Evolutionary conservation across 495 filamentous ascomycete genomes (phyloP).

Genomic region (Opeltia flavorubescens): DNA sequence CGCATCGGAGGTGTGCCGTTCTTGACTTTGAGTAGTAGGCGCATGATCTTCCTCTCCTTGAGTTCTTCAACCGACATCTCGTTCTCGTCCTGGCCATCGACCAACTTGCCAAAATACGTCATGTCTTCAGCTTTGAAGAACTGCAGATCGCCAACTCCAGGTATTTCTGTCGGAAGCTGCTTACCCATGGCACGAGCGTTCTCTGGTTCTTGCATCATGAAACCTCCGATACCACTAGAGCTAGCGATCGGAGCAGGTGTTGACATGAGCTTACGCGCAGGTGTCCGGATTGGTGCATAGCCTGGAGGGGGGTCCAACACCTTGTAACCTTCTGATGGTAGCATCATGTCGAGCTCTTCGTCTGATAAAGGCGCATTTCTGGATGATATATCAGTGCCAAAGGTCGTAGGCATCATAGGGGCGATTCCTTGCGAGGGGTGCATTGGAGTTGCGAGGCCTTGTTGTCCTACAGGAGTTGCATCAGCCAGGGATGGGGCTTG

Average conservation of each 20-base stretch:
- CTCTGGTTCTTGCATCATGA: constrained; percentile 96
- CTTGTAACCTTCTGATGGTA: constrained; percentile 86
- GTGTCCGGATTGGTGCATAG: constrained; percentile 70
- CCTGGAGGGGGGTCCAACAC: constrained; percentile 86
- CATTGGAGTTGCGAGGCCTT: constrained; percentile 73
- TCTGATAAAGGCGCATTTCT: constrained; percentile 74
- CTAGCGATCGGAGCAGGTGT: constrained; percentile 54
- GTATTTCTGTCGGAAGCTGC: constrained; percentile 90
- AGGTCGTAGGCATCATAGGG: constrained; percentile 41
- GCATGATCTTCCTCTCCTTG: constrained; percentile 98
- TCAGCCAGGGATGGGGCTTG: constrained; percentile 53
- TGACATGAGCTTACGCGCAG: constrained; percentile 63
- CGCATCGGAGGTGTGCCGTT: constrained; percentile 98
- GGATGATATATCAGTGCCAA: constrained; percentile 69
- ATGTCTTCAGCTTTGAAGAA: constrained; percentile 99
- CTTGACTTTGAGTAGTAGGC: constrained; percentile 94
- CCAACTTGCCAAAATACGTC: constrained; percentile 96
- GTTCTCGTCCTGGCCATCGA: constrained; percentile 89
- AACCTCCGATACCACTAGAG: constrained; percentile 57
- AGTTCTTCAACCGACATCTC: constrained; percentile 84
- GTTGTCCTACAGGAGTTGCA: constrained; percentile 70
- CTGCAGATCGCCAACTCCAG: constrained; percentile 90
- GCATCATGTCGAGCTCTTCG: constrained; percentile 84
- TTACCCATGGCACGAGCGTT: constrained; percentile 69
- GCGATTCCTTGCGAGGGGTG: constrained; percentile 58